Percentiles rank a stretch among this genome's conserved stretches.
These are phyloP conservation scores for Gastrolobium villosum DNA, from an alignment of 306 rosid genomes.

Conservation along the genomic window DNA sequence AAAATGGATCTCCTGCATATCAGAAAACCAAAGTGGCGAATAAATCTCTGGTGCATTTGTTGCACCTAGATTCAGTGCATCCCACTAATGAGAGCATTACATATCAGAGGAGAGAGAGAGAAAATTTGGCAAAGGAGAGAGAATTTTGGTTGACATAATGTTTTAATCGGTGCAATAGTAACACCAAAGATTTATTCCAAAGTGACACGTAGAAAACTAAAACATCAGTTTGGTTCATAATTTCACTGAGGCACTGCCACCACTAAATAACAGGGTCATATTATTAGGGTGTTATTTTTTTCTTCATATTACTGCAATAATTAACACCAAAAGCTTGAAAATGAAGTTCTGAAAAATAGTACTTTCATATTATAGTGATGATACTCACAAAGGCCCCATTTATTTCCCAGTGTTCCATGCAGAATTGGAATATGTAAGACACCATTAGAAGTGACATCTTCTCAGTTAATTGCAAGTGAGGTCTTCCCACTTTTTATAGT, in stretches of 20 bases:
- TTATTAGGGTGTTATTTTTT: background rate
- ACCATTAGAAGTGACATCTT: conserved; percentile 79
- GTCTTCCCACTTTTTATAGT: conserved; percentile 60
- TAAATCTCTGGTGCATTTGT: no score
- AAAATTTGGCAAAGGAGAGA: no score
- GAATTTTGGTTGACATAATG: no score
- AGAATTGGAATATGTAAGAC: conserved; percentile 68
- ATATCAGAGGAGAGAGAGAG: no score
- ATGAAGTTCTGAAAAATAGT: conserved; percentile 14
- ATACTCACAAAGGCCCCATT: background rate
- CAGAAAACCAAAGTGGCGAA: conserved; percentile 8
- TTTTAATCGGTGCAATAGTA: no score
- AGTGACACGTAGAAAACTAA: background rate
- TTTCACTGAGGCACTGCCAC: background rate
- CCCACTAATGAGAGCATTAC: no score
- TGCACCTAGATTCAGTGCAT: no score
- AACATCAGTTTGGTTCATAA: conserved; percentile 17
- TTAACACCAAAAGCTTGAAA: background rate
- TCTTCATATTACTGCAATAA: background rate
- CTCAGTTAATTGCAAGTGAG: conserved; percentile 72
- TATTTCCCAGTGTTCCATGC: conserved; percentile 69
- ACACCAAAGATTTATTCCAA: no score
- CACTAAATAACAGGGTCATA: background rate
- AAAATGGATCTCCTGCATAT: background rate
- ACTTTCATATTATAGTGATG: conserved; percentile 2